phyloP scores from a whole-genome alignment of 192 early-diverging fungal genomes.

The Gigaspora rosea region DNA sequence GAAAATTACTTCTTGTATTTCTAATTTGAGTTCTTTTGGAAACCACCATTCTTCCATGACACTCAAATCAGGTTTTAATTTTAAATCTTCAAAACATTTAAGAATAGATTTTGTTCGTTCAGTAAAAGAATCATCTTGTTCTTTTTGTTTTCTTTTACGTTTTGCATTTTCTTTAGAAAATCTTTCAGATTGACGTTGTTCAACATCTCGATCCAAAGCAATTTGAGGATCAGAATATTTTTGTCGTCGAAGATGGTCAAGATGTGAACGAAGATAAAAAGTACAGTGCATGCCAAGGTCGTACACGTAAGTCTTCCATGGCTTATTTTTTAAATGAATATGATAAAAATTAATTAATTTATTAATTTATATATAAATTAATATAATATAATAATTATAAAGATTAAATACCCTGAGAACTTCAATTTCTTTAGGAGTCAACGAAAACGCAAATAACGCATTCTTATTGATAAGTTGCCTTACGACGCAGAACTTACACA shows the following conservation, averaged over 20 bases:
- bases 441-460: constrained; percentile 19
- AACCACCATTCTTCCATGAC: constrained; percentile 36
- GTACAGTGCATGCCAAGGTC: constrained; percentile 33
- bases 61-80: constrained; percentile 16
- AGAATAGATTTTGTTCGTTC: constrained; percentile 16
- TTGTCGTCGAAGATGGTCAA: constrained; percentile 28
- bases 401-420: constrained; percentile 19
- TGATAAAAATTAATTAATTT: neutral
- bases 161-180: constrained; percentile 24
- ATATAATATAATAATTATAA: neutral
- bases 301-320: constrained; percentile 33
- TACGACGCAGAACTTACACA: constrained; percentile 29
- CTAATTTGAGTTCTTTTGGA: constrained; percentile 33
- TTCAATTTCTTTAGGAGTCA: constrained; percentile 26
- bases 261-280: constrained; percentile 27
- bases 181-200: constrained; percentile 22
- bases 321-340: too few species aligned
- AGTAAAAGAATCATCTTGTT: constrained; percentile 24
- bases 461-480: constrained; percentile 31
- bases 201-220: constrained; percentile 10
- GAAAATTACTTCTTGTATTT: constrained; percentile 27
- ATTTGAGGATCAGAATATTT: constrained; percentile 16
- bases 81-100: constrained; percentile 16
- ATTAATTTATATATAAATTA: neutral
- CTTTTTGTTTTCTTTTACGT: constrained; percentile 27